phyloP scores from a whole-genome alignment of 129 eudicot genomes.

The Pseudognaphalium luteoalbum region DNA sequence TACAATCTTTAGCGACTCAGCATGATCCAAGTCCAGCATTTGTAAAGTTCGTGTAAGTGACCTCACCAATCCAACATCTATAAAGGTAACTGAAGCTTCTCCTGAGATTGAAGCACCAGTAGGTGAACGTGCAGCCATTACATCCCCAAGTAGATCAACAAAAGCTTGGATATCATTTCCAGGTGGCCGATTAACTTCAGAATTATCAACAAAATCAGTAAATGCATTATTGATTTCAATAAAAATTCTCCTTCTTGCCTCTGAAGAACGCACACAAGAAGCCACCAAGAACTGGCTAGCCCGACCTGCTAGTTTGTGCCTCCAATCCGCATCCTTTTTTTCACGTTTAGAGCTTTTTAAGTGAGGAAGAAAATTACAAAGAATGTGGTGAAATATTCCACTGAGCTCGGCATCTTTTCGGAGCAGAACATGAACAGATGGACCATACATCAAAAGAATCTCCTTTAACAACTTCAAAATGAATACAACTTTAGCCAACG shows the following conservation, averaged over 20 bases:
- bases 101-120: slow-evolving; percentile 79
- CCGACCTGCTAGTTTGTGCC: slow-evolving; percentile 74
- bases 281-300: slow-evolving; percentile 89
- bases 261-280: slow-evolving; percentile 92
- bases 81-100: slow-evolving; percentile 89
- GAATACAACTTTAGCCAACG: slow-evolving; percentile 81
- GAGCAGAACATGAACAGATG: slow-evolving; percentile 79
- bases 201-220: slow-evolving; percentile 67
- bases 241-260: slow-evolving; percentile 82
- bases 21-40: slow-evolving; percentile 77
- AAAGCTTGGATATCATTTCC: slow-evolving; percentile 67
- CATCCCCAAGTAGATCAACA: slow-evolving; percentile 73
- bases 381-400: slow-evolving; percentile 86
- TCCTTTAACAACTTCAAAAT: slow-evolving; percentile 84
- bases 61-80: slow-evolving; percentile 82
- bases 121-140: slow-evolving; percentile 83
- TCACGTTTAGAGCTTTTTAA: slow-evolving; percentile 54
- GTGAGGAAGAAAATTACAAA: slow-evolving; percentile 77
- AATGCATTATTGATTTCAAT: slow-evolving; percentile 60
- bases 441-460: slow-evolving; percentile 77
- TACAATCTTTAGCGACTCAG: slow-evolving; percentile 74
- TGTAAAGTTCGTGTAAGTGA: slow-evolving; percentile 71
- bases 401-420: slow-evolving; percentile 82
- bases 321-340: slow-evolving; percentile 89
- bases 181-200: slow-evolving; percentile 62